Evolutionary conservation across 225 moss, liverwort and hornwort species (phyloP).

Genomic region (Asterella californica): DNA sequence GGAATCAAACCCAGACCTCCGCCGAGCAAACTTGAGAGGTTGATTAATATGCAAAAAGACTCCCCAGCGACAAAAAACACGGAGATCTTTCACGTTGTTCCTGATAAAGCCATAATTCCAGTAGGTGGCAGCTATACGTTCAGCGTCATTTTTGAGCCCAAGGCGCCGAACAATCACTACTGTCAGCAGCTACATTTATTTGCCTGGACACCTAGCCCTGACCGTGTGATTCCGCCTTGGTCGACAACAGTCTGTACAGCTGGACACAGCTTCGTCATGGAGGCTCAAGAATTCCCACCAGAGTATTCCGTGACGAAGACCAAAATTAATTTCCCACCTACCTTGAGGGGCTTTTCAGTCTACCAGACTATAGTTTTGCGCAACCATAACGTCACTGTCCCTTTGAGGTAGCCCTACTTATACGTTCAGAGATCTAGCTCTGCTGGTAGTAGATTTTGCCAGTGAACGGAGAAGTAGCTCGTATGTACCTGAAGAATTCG

Average conservation of each 20-base stretch:
- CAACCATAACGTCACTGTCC: conserved; percentile 77
- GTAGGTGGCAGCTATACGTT: conserved; percentile 69
- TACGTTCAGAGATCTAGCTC: not conserved
- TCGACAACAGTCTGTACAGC: conserved; percentile 50
- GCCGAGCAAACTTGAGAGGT: conserved; percentile 10
- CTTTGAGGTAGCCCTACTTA: conserved; percentile 54
- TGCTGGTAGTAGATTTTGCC: not conserved
- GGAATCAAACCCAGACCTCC: conserved; percentile 49
- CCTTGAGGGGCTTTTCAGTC: conserved; percentile 66
- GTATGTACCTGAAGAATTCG: not conserved
- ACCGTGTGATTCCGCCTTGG: conserved; percentile 84
- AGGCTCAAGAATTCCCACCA: conserved; percentile 65
- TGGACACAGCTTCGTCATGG: conserved; percentile 70
- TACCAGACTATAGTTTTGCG: conserved; percentile 68
- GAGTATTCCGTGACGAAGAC: conserved; percentile 64
- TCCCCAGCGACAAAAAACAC: conserved; percentile 6
- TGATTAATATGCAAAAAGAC: conserved; percentile 29
- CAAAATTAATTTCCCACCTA: conserved; percentile 70
- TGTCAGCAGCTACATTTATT: conserved; percentile 69
- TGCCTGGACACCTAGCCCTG: conserved; percentile 70
- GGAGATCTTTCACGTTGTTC: conserved; percentile 54
- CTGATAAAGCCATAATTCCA: conserved; percentile 56
- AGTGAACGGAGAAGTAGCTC: not conserved
- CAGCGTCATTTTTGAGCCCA: conserved; percentile 69
- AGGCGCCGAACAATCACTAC: conserved; percentile 57